These are phyloP conservation scores for Fusarium albidum DNA, from an alignment of 2,329 filamentous ascomycete genomes.

Conservation along the genomic window DNA sequence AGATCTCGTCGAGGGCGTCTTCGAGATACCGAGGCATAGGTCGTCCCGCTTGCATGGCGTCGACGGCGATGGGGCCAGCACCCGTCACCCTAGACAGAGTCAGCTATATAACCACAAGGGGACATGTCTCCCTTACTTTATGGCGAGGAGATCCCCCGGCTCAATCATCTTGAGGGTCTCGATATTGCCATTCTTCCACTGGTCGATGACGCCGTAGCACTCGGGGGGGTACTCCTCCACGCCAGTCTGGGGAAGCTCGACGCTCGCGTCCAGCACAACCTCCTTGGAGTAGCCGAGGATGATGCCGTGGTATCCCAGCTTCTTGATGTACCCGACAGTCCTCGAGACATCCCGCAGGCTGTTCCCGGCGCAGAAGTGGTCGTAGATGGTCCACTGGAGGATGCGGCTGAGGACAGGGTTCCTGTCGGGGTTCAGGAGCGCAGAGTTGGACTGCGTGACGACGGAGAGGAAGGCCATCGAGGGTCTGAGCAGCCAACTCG, in stretches of 20 bases:
- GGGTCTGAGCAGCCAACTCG: slow-evolving; percentile 33
- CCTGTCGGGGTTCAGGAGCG: slow-evolving; percentile 55
- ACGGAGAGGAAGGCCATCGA: slow-evolving; percentile 37
- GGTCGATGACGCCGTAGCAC: slow-evolving; percentile 42
- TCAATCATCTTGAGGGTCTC: slow-evolving; percentile 60
- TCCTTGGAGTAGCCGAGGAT: slow-evolving; percentile 63
- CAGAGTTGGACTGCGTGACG: slow-evolving; percentile 39
- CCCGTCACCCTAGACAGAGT: slow-evolving; percentile 48
- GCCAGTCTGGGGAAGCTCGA: slow-evolving; percentile 18
- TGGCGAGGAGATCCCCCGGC: slow-evolving; percentile 63
- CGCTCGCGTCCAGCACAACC: slow-evolving; percentile 46
- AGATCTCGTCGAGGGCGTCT: slow-evolving; percentile 51
- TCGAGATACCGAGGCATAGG: slow-evolving; percentile 49
- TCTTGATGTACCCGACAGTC: slow-evolving; percentile 55
- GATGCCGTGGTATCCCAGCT: slow-evolving; percentile 60
- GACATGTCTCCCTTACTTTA: slow-evolving; percentile 55
- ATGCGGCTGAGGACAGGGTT: slow-evolving; percentile 49
- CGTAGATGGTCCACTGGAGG: slow-evolving; percentile 57
- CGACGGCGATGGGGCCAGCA: slow-evolving; percentile 49
- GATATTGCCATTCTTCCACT: slow-evolving; percentile 62
- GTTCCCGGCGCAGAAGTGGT: slow-evolving; percentile 65
- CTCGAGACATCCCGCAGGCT: slow-evolving; percentile 55
- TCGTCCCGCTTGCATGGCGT: slow-evolving; percentile 46
- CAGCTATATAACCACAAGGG: rapidly evolving
- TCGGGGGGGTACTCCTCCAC: slow-evolving; percentile 17